phyloP scores from a whole-genome alignment of 2,329 filamentous ascomycete genomes.

The Colletotrichum liriopes region DNA sequence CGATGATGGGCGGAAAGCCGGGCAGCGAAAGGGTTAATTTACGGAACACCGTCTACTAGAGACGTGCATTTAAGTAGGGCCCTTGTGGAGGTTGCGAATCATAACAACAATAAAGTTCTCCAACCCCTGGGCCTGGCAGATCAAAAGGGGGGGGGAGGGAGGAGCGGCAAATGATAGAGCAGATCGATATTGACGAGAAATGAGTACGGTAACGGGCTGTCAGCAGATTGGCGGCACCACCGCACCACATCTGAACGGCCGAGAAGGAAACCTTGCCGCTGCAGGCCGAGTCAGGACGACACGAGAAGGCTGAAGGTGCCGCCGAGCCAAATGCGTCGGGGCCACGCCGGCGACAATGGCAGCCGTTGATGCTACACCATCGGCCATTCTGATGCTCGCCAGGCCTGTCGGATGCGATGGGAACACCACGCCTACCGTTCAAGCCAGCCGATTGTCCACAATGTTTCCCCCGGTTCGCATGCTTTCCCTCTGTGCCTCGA shows the following conservation, averaged over 20 bases:
- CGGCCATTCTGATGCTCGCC: neutral
- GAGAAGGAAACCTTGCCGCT: constrained; percentile 3
- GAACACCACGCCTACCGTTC: neutral
- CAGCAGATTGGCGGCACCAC: neutral
- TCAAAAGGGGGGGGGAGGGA: neutral
- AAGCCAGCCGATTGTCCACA: too few species aligned
- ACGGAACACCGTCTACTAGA: neutral
- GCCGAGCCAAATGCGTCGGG: neutral
- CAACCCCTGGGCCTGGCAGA: constrained; percentile 3
- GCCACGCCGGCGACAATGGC: neutral
- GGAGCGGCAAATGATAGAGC: neutral
- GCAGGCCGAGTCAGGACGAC: constrained; percentile 38
- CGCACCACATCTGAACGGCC: neutral
- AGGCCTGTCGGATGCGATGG: too few species aligned
- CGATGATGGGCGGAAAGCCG: constrained; percentile 8
- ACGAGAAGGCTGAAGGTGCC: constrained; percentile 17
- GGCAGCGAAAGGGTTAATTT: neutral
- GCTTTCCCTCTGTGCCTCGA: too few species aligned
- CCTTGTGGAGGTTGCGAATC: constrained; percentile 19
- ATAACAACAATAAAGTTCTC: constrained; percentile 20
- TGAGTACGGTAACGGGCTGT: neutral
- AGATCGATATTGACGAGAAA: constrained; percentile 1
- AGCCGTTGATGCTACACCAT: neutral
- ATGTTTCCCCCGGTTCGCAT: too few species aligned
- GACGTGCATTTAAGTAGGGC: neutral